Conservation (phyloP, 1,284 basidiomycete genomes). For the Austropuccinia psidii region DNA sequence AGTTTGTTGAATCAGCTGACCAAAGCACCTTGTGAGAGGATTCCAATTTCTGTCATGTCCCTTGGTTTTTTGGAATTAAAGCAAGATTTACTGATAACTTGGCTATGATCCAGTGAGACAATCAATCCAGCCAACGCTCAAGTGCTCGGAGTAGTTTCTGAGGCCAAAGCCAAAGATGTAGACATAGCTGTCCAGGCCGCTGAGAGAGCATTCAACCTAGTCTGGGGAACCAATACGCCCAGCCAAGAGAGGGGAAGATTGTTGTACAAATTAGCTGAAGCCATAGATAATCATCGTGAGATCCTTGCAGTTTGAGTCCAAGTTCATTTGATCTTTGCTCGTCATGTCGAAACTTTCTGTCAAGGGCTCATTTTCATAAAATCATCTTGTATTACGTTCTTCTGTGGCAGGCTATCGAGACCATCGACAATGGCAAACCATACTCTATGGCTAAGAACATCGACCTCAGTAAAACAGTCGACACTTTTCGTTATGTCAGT, state of each 20-base stretch:
- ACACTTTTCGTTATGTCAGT: constrained; percentile 46
- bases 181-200: constrained; percentile 69
- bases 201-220: constrained; percentile 63
- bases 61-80: constrained; percentile 26
- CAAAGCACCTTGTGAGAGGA: constrained; percentile 53
- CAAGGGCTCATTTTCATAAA: no score
- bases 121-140: constrained; percentile 73
- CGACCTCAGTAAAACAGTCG: constrained; percentile 65
- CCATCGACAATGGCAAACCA: constrained; percentile 69
- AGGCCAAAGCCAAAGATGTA: constrained; percentile 63
- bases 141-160: constrained; percentile 60
- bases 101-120: constrained; percentile 52
- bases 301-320: constrained; percentile 57
- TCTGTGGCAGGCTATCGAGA: constrained; percentile 42
- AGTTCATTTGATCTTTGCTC: not conserved
- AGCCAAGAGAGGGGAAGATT: constrained; percentile 60
- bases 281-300: constrained; percentile 64
- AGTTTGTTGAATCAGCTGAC: constrained; percentile 66
- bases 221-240: constrained; percentile 68
- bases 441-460: constrained; percentile 63
- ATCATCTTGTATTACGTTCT: constrained; percentile 61
- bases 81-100: not conserved
- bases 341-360: not conserved
- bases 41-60: not conserved
- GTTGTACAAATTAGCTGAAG: constrained; percentile 65